A percentile compares a stretch with the other conserved stretches of the same genome.
These are phyloP conservation scores for Penicillium sp. DNA, from an alignment of 2,329 filamentous ascomycete genomes.

Conservation along the genomic window DNA sequence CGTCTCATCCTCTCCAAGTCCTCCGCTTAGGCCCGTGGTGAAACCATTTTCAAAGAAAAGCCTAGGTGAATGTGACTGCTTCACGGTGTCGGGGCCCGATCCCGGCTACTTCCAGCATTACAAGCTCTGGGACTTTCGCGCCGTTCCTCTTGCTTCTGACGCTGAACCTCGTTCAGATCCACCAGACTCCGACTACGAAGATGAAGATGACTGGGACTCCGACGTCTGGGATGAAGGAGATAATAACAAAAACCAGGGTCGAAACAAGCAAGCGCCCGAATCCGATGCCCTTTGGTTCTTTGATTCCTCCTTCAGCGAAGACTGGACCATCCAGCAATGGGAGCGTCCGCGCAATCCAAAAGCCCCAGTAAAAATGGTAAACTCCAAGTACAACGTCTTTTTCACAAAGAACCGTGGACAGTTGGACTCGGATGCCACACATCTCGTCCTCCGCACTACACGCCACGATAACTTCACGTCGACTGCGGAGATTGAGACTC, in stretches of 20 bases:
- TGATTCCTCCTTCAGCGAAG: constrained; percentile 32
- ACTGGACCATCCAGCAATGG: constrained; percentile 49
- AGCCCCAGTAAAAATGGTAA: constrained; percentile 44
- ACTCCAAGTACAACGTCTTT: constrained; percentile 50
- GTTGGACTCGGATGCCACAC: constrained; percentile 32
- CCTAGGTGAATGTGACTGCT: constrained; percentile 46
- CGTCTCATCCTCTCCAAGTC: constrained; percentile 1
- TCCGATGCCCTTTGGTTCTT: constrained; percentile 31
- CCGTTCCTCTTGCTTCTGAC: constrained; percentile 26
- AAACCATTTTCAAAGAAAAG: constrained; percentile 2
- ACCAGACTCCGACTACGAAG: constrained; percentile 14
- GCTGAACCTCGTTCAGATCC: not conserved
- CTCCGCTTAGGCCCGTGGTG: not conserved
- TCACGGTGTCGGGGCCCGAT: constrained; percentile 43
- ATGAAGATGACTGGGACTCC: constrained; percentile 2
- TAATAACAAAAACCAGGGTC: not conserved
- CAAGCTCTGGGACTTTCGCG: constrained; percentile 53
- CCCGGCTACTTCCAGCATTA: constrained; percentile 52
- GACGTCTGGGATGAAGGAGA: constrained; percentile 2
- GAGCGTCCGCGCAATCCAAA: constrained; percentile 38
- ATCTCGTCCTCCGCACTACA: constrained; percentile 49
- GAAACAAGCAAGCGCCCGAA: constrained; percentile 2
- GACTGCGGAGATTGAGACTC: constrained; percentile 50
- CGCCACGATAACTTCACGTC: constrained; percentile 46
- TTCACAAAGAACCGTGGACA: constrained; percentile 32